Conservation (phyloP, 768 basidiomycete species). For the Lactarius psammicola region DNA sequence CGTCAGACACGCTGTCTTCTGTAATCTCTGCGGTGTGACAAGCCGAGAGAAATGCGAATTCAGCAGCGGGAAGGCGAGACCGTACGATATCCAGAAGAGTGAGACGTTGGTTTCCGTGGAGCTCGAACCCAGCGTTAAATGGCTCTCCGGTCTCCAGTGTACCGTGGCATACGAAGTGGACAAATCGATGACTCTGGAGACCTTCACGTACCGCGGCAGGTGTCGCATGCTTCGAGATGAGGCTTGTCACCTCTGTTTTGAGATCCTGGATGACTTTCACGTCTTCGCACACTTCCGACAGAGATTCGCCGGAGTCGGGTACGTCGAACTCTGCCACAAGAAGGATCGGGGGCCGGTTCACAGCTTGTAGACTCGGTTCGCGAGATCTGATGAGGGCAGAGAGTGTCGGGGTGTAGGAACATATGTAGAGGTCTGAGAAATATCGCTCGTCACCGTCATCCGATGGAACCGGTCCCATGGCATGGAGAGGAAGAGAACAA, state of each 20-base stretch:
- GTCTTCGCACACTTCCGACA: neutral
- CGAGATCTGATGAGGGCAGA: constrained; percentile 13
- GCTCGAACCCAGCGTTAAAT: constrained; percentile 7
- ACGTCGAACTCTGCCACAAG: constrained; percentile 1
- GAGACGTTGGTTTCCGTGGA: neutral
- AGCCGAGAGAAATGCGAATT: constrained; percentile 22
- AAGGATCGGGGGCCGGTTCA: neutral
- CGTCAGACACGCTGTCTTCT: constrained; percentile 11
- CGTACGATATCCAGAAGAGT: constrained; percentile 12
- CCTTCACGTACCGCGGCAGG: neutral
- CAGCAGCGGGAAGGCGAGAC: constrained; percentile 8
- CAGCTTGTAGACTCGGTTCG: neutral
- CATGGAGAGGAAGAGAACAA: constrained; percentile 17
- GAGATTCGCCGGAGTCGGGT: neutral
- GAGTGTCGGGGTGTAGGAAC: constrained; percentile 23
- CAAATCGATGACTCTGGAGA: neutral
- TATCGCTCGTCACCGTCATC: neutral
- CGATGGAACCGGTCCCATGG: constrained; percentile 10
- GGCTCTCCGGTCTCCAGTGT: constrained; percentile 5
- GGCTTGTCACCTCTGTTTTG: neutral
- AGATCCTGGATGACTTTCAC: neutral
- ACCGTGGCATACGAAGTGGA: constrained; percentile 21
- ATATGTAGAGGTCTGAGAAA: constrained; percentile 18
- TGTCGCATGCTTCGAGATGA: neutral
- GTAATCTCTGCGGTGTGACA: constrained; percentile 21